Conservation (phyloP, 345 rosid genomes). For the Salix arbutifolia region DNA sequence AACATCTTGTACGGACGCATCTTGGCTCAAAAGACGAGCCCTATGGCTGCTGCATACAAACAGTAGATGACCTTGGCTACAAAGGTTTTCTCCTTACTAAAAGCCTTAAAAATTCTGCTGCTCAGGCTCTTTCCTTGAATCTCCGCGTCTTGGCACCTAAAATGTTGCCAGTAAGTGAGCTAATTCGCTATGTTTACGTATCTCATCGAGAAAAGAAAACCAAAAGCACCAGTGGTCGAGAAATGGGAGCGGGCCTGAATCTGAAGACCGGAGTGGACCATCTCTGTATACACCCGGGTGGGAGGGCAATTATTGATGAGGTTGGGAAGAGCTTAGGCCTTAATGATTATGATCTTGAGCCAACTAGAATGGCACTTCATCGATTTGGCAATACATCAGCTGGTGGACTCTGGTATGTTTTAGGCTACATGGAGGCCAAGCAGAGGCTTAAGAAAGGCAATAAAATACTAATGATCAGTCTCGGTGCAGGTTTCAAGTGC, state of each 20-base stretch:
- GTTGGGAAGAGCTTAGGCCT: conserved; percentile 16
- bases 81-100: conserved; percentile 50
- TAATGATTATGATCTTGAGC: conserved; percentile 24
- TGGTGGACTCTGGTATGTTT: conserved; percentile 27
- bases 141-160: conserved; percentile 52
- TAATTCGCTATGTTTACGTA: neutral
- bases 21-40: conserved; percentile 58
- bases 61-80: conserved; percentile 52
- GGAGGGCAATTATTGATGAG: conserved; percentile 22
- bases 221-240: neutral
- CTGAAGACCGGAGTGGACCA: conserved; percentile 23
- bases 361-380: conserved; percentile 27
- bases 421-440: conserved; percentile 31
- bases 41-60: conserved; percentile 54
- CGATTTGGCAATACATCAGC: conserved; percentile 31
- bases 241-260: conserved; percentile 8
- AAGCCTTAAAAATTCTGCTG: conserved; percentile 52
- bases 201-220: neutral
- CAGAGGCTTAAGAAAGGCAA: conserved; percentile 24
- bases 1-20: conserved; percentile 44
- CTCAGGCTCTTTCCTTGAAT: conserved; percentile 47
- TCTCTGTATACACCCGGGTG: conserved; percentile 30
- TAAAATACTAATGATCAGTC: conserved; percentile 23
- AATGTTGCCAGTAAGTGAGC: conserved; percentile 14
- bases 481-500: conserved; percentile 33